A percentile compares a stretch with the other conserved stretches of the same genome.
Evolutionary conservation across 2,329 filamentous ascomycete species (phyloP).

Genomic region (Cryphonectria japonica): DNA sequence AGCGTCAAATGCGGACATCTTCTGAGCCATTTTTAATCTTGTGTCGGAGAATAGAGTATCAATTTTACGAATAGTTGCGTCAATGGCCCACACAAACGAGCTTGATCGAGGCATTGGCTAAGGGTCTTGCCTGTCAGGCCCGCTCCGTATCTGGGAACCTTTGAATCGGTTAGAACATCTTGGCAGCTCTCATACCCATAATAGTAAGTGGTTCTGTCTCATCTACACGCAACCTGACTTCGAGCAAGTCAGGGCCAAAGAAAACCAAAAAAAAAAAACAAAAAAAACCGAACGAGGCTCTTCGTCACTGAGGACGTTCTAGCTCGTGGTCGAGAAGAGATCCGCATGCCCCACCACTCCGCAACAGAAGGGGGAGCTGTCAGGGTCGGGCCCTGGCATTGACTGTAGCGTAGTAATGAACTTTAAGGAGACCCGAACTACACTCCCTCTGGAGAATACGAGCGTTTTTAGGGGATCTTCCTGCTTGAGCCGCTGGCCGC

Average conservation of each 20-base stretch:
- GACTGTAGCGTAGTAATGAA: neutral
- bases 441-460: neutral
- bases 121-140: neutral
- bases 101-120: neutral
- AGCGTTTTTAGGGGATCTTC: neutral
- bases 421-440: neutral
- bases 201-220: neutral
- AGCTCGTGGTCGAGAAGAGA: neutral
- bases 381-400: neutral
- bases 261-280: neutral
- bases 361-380: neutral
- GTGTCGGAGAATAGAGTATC: constrained; percentile 3
- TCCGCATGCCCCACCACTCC: neutral
- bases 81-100: neutral
- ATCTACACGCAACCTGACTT: neutral
- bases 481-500: neutral
- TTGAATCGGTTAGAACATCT: neutral
- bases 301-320: neutral
- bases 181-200: neutral
- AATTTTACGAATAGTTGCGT: neutral
- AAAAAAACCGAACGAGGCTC: neutral
- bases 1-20: neutral
- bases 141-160: neutral
- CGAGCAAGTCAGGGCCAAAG: neutral
- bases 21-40: constrained; percentile 1